Conservation (phyloP, 495 filamentous ascomycete genomes). For the Trichocladium antarcticum region DNA sequence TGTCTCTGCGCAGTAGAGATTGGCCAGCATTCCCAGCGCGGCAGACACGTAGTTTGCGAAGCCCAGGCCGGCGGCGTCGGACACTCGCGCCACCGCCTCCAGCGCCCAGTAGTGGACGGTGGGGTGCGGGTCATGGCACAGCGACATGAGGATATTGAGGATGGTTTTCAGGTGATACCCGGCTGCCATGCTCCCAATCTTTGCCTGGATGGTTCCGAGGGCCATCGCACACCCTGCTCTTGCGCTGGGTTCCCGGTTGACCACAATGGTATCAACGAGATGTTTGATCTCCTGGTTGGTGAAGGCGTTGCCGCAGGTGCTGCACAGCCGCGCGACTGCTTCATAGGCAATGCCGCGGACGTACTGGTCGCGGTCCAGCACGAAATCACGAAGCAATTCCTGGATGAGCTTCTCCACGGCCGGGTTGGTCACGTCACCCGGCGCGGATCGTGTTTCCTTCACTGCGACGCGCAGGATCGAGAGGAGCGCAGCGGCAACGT, state of each 20-base stretch:
- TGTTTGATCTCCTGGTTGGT: slow-evolving; percentile 82
- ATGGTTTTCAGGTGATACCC: slow-evolving; percentile 96
- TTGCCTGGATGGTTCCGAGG: slow-evolving; percentile 83
- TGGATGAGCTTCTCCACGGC: slow-evolving; percentile 81
- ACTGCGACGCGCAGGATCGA: slow-evolving; percentile 72
- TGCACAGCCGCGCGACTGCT: slow-evolving; percentile 83
- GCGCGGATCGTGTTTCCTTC: slow-evolving; percentile 59
- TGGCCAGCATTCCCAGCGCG: slow-evolving; percentile 83
- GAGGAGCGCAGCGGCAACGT: slow-evolving; percentile 72
- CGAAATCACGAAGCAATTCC: slow-evolving; percentile 67
- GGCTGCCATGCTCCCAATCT: slow-evolving; percentile 95
- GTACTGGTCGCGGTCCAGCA: slow-evolving; percentile 72
- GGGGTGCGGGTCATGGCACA: slow-evolving; percentile 92
- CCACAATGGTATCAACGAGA: slow-evolving; percentile 87
- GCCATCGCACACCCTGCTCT: slow-evolving; percentile 91
- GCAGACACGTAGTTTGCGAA: slow-evolving; percentile 84
- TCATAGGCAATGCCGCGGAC: slow-evolving; percentile 77
- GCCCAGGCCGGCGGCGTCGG: slow-evolving; percentile 84
- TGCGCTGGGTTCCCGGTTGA: slow-evolving; percentile 83
- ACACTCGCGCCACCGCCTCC: slow-evolving; percentile 74
- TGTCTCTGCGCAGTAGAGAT: slow-evolving; percentile 80
- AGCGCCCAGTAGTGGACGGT: slow-evolving; percentile 94
- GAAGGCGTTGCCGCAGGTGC: slow-evolving; percentile 74
- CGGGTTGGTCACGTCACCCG: slow-evolving; percentile 60
- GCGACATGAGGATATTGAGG: slow-evolving; percentile 84